These are phyloP conservation scores for Porogramme epimiltina DNA, from an alignment of 1,284 basidiomycete species.

Conservation along the genomic window DNA sequence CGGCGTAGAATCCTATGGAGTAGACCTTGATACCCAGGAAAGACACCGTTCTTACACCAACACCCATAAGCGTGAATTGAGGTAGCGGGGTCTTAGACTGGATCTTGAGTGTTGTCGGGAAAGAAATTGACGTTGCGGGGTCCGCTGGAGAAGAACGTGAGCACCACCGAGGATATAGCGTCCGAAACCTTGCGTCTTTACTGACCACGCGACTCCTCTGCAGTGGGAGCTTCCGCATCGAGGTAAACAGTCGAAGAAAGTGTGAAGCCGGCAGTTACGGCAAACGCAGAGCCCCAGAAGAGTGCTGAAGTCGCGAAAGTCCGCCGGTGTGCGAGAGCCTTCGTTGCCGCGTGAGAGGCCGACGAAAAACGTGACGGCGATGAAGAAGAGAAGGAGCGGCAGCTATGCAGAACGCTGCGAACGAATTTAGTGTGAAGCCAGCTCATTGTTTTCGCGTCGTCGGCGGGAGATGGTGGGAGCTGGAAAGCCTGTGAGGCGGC, in stretches of 20 bases:
- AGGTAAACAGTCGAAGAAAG: constrained; percentile 36
- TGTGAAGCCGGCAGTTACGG: constrained; percentile 34
- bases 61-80: constrained; percentile 70
- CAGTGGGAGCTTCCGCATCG: constrained; percentile 33
- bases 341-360: neutral
- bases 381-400: constrained; percentile 20
- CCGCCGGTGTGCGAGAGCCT: constrained; percentile 7
- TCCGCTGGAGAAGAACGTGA: constrained; percentile 47
- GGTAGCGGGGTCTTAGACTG: constrained; percentile 63
- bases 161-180: constrained; percentile 8
- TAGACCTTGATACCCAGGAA: constrained; percentile 86
- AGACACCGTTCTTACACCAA: constrained; percentile 84
- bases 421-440: constrained; percentile 15
- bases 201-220: constrained; percentile 29
- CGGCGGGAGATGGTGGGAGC: neutral
- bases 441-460: constrained; percentile 11
- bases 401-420: constrained; percentile 11
- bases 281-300: constrained; percentile 37
- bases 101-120: constrained; percentile 64
- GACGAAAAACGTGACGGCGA: constrained; percentile 7
- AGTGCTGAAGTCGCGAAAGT: constrained; percentile 22
- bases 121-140: constrained; percentile 69
- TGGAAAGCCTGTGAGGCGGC: too few relatives aligned
- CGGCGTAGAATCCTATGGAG: constrained; percentile 85
- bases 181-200: neutral